phyloP scores from a whole-genome alignment of 495 filamentous ascomycete species.

The Daldinia concentrica region DNA sequence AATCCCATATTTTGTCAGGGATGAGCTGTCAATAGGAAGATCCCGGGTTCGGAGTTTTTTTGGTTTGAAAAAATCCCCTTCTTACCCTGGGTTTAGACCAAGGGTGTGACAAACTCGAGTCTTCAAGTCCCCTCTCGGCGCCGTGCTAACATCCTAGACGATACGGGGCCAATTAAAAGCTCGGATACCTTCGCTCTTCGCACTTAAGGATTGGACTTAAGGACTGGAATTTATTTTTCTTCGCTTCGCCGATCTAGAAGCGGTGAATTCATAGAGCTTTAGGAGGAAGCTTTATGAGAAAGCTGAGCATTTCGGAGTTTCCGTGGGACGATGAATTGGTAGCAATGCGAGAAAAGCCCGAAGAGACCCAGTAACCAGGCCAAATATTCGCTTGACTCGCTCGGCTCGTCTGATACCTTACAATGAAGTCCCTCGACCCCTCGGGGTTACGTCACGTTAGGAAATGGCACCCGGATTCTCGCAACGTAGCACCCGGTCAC shows the following conservation, averaged over 20 bases:
- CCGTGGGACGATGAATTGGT: background rate
- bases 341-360: conserved; percentile 9
- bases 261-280: background rate
- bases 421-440: conserved; percentile 14
- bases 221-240: background rate
- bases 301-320: background rate
- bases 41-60: conserved; percentile 28
- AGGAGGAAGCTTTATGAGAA: background rate
- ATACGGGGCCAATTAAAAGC: conserved; percentile 29
- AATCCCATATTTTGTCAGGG: conserved; percentile 17
- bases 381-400: background rate
- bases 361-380: background rate
- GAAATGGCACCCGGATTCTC: conserved; percentile 27
- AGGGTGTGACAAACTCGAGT: conserved; percentile 17
- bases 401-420: background rate
- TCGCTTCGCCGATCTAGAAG: background rate
- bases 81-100: conserved; percentile 14
- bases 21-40: conserved; percentile 28
- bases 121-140: conserved; percentile 9
- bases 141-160: conserved; percentile 22
- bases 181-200: conserved; percentile 1
- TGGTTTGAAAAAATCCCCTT: conserved; percentile 37
- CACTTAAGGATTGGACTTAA: background rate
- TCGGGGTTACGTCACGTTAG: conserved; percentile 32
- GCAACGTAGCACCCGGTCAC: conserved; percentile 32